A percentile compares a stretch with the other conserved stretches of the same genome.
Evolutionary conservation across 345 rosid species (phyloP).

Genomic region (Draba incana): DNA sequence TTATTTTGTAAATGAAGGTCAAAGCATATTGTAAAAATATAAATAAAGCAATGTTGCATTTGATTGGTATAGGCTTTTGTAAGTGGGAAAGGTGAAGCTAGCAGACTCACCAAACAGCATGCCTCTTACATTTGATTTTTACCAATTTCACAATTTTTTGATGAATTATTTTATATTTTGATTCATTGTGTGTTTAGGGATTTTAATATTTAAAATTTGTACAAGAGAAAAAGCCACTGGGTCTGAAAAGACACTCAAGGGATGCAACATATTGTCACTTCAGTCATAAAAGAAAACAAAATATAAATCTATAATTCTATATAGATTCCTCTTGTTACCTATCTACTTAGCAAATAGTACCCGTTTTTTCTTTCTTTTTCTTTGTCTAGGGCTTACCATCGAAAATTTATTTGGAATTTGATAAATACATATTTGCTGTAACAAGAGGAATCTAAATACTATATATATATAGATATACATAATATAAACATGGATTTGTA

Average conservation of each 20-base stretch:
- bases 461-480: background rate
- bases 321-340: conserved; percentile 37
- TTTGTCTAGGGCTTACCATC: conserved; percentile 6
- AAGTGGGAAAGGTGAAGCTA: conserved; percentile 36
- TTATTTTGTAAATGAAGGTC: conserved; percentile 20
- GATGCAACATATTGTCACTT: conserved; percentile 36
- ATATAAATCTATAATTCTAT: conserved; percentile 1
- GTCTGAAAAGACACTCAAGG: conserved; percentile 36
- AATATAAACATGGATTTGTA: conserved; percentile 14
- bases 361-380: background rate
- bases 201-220: background rate
- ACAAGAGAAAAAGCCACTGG: conserved; percentile 2
- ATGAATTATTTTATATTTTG: background rate
- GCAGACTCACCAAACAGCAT: conserved; percentile 23
- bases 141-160: conserved; percentile 14
- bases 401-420: background rate
- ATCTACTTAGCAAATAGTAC: conserved; percentile 33
- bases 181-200: conserved; percentile 4
- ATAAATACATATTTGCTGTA: background rate
- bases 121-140: conserved; percentile 15
- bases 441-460: background rate
- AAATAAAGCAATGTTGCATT: conserved; percentile 7
- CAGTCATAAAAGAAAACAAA: conserved; percentile 10
- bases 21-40: background rate
- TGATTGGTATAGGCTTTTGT: conserved; percentile 41